These are phyloP conservation scores for Cercospora citrullina DNA, from an alignment of 2,329 filamentous ascomycete species.

Conservation along the genomic window DNA sequence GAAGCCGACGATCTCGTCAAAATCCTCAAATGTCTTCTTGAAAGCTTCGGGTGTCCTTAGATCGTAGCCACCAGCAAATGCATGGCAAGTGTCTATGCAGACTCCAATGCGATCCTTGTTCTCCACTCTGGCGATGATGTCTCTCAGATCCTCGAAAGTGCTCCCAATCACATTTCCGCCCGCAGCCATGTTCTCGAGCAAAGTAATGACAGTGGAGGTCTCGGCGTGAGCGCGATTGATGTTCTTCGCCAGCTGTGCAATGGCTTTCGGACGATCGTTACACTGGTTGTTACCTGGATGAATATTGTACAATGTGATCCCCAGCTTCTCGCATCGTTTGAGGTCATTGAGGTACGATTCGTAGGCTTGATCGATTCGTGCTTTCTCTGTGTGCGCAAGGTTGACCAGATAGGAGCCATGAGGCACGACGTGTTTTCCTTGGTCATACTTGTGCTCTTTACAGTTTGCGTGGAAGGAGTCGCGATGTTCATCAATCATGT, in stretches of 20 bases:
- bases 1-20: conserved; percentile 75
- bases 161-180: conserved; percentile 83
- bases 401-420: conserved; percentile 98
- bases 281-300: conserved; percentile 81
- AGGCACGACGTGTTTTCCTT: conserved; percentile 73
- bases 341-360: conserved; percentile 84
- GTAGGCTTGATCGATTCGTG: conserved; percentile 84
- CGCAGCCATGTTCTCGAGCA: conserved; percentile 95
- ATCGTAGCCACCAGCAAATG: conserved; percentile 93
- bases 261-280: conserved; percentile 63
- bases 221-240: conserved; percentile 79
- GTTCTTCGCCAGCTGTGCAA: conserved; percentile 74
- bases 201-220: conserved; percentile 70
- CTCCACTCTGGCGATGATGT: conserved; percentile 77
- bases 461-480: conserved; percentile 70
- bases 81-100: conserved; percentile 95
- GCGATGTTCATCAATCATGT: conserved; percentile 66
- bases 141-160: conserved; percentile 79
- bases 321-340: conserved; percentile 76
- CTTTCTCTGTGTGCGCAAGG: conserved; percentile 77
- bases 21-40: conserved; percentile 68
- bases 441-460: conserved; percentile 68
- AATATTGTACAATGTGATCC: conserved; percentile 95
- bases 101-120: conserved; percentile 85
- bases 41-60: conserved; percentile 74